Evolutionary conservation across 2,329 filamentous ascomycete genomes (phyloP).

Genomic region (Waltergamsia citrina): DNA sequence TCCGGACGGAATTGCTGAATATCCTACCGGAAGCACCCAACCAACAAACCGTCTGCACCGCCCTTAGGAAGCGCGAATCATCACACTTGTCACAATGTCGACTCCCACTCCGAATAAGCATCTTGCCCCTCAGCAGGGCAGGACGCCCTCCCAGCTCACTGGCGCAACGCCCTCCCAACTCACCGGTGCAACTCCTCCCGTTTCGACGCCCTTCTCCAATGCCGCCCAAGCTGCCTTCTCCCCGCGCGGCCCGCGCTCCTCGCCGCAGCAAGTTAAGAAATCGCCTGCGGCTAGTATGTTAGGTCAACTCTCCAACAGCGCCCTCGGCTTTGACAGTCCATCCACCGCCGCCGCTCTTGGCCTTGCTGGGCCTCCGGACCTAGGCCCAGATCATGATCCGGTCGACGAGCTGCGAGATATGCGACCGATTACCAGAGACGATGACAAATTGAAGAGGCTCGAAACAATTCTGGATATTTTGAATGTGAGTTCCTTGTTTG

Average conservation of each 20-base stretch:
- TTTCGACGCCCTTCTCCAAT: conserved; percentile 57
- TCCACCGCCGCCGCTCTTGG: conserved; percentile 53
- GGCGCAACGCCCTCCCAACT: conserved; percentile 42
- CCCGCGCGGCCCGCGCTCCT: conserved; percentile 46
- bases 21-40: too few relatives aligned
- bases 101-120: conserved; percentile 42
- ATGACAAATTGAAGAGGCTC: conserved; percentile 45
- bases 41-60: too few relatives aligned
- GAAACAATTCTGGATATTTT: conserved; percentile 40
- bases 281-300: conserved; percentile 47
- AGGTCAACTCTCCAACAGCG: conserved; percentile 31
- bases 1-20: too few relatives aligned
- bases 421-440: conserved; percentile 36
- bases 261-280: conserved; percentile 56
- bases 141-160: conserved; percentile 38
- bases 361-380: conserved; percentile 40
- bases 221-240: conserved; percentile 49
- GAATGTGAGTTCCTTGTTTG: conserved; percentile 27
- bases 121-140: conserved; percentile 28
- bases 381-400: conserved; percentile 33
- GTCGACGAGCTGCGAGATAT: conserved; percentile 36
- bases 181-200: conserved; percentile 51
- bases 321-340: conserved; percentile 55
- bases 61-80: too few relatives aligned
- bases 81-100: conserved; percentile 32